These are phyloP conservation scores for Cercospora citrullina DNA, from an alignment of 2,329 filamentous ascomycete species.

Conservation along the genomic window DNA sequence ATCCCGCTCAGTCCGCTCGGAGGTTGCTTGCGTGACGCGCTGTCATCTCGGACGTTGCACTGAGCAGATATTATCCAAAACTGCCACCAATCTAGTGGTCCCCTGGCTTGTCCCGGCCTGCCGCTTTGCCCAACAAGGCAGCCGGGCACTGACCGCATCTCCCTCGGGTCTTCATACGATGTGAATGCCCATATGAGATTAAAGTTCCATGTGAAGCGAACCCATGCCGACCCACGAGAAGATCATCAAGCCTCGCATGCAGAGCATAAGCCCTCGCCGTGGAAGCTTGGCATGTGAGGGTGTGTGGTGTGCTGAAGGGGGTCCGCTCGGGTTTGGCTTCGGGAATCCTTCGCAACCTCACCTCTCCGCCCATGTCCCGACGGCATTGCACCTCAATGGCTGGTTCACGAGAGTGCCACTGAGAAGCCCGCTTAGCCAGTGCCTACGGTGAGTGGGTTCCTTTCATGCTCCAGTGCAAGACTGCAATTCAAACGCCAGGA, in stretches of 20 bases:
- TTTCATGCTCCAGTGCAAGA: background rate
- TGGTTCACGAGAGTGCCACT: background rate
- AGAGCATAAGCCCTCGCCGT: background rate
- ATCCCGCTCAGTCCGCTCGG: background rate
- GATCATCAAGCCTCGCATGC: constrained; percentile 4
- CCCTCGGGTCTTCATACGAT: background rate
- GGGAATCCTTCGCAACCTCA: constrained; percentile 8
- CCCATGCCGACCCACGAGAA: constrained; percentile 2
- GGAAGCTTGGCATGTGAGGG: background rate
- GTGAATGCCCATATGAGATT: background rate
- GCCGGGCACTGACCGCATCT: background rate
- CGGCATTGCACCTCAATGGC: background rate
- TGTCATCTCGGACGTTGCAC: background rate
- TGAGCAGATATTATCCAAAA: background rate
- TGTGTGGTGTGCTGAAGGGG: background rate
- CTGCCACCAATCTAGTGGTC: background rate
- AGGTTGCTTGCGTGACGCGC: background rate
- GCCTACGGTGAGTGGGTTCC: background rate
- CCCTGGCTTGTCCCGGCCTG: background rate
- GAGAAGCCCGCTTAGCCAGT: background rate
- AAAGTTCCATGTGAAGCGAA: background rate
- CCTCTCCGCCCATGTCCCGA: background rate
- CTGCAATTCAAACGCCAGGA: background rate
- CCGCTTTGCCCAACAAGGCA: background rate
- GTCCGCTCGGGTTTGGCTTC: constrained; percentile 2